A percentile compares a stretch with the other conserved stretches of the same genome.
These are phyloP conservation scores for Lasiodiplodia sp. DNA, from an alignment of 2,329 filamentous ascomycete species.

Conservation along the genomic window DNA sequence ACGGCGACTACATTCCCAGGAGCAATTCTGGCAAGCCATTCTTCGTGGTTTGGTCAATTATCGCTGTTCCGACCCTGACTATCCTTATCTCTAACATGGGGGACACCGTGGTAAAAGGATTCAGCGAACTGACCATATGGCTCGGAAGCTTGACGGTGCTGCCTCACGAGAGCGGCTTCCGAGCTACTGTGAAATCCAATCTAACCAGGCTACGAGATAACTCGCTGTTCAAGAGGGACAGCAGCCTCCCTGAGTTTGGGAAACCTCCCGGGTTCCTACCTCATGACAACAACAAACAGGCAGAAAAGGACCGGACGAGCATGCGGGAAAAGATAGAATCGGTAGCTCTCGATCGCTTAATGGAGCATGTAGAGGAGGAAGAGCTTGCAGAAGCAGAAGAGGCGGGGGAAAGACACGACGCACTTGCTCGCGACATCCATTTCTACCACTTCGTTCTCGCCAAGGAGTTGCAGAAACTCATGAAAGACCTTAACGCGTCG, in stretches of 20 bases:
- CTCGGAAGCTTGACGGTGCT: constrained; percentile 63
- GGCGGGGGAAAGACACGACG: constrained; percentile 52
- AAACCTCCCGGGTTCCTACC: constrained; percentile 13
- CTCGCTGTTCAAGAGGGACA: neutral
- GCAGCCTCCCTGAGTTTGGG: neutral
- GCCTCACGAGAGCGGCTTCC: constrained; percentile 56
- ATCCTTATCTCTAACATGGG: constrained; percentile 63
- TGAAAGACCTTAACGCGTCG: constrained; percentile 49
- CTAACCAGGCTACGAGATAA: constrained; percentile 36
- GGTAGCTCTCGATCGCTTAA: neutral
- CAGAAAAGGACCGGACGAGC: constrained; percentile 31
- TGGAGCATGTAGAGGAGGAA: constrained; percentile 35
- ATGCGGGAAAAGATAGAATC: constrained; percentile 22
- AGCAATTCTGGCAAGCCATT: constrained; percentile 62
- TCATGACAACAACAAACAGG: constrained; percentile 10
- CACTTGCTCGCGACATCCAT: constrained; percentile 55
- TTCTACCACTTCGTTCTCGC: constrained; percentile 60
- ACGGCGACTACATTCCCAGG: constrained; percentile 57
- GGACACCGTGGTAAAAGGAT: constrained; percentile 61
- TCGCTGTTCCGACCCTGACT: constrained; percentile 63
- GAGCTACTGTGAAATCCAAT: constrained; percentile 43
- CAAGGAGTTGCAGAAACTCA: constrained; percentile 53
- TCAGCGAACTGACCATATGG: constrained; percentile 64
- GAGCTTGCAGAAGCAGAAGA: constrained; percentile 51
- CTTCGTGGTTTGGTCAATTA: constrained; percentile 64